Percentiles rank a stretch among this genome's conserved stretches.
Evolutionary conservation across 805 yeast genomes (phyloP).

Genomic region (Saturnispora diversa): DNA sequence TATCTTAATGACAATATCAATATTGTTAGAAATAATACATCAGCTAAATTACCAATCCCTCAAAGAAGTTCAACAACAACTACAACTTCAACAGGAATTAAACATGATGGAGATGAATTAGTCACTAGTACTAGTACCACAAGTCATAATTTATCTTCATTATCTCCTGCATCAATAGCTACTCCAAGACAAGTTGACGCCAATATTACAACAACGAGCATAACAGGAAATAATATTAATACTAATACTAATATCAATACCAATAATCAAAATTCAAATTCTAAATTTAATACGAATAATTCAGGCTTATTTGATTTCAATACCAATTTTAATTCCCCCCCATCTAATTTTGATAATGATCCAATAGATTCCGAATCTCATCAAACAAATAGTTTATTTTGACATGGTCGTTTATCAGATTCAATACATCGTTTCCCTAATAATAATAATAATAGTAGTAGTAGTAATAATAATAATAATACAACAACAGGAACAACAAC

Average conservation of each 20-base stretch:
- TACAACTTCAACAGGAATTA: slow-evolving; percentile 11
- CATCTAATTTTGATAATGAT: too few species aligned
- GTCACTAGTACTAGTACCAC: slow-evolving; percentile 1
- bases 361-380: too few species aligned
- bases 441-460: not conserved
- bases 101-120: not conserved
- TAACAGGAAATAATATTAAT: too few species aligned
- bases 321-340: slow-evolving; percentile 8
- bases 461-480: not conserved
- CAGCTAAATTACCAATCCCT: slow-evolving; percentile 40
- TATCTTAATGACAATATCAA: slow-evolving; percentile 43
- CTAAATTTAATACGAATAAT: not conserved
- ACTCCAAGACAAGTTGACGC: too few species aligned
- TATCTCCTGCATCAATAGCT: slow-evolving; percentile 10
- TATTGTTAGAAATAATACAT: slow-evolving; percentile 43
- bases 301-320: slow-evolving; percentile 8
- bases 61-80: not conserved
- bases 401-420: not conserved
- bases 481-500: slow-evolving; percentile 10
- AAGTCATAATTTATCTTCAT: slow-evolving; percentile 6
- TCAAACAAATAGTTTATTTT: slow-evolving; percentile 5
- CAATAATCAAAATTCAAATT: slow-evolving; percentile 14
- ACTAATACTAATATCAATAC: slow-evolving; percentile 11
- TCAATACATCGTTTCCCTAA: not conserved
- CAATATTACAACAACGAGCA: too few species aligned